phyloP scores from a whole-genome alignment of 495 filamentous ascomycete genomes.

The Annulohypoxylon maeteangense region DNA sequence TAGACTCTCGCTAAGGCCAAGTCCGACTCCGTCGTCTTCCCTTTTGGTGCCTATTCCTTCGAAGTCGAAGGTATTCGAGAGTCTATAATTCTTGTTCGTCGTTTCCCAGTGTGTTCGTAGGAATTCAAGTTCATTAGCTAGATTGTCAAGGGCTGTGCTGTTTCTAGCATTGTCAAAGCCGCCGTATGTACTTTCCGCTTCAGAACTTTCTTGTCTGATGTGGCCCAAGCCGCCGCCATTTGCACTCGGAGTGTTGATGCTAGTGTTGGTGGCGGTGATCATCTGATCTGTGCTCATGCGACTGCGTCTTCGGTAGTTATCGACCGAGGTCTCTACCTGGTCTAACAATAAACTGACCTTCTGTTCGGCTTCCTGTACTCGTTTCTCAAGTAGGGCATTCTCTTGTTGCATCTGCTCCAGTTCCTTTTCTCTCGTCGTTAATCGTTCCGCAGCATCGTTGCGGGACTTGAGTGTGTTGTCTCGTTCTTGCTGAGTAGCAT shows the following conservation, averaged over 20 bases:
- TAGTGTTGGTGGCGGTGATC: too few relatives aligned
- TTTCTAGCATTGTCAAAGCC: slow-evolving; percentile 67
- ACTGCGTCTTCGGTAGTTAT: slow-evolving; percentile 85
- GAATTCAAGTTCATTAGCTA: slow-evolving; percentile 90
- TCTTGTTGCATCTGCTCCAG: slow-evolving; percentile 84
- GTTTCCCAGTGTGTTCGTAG: slow-evolving; percentile 93
- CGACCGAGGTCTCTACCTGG: slow-evolving; percentile 91
- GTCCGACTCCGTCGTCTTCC: slow-evolving; percentile 56
- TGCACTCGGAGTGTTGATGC: slow-evolving; percentile 44
- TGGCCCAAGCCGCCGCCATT: slow-evolving; percentile 55
- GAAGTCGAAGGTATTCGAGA: slow-evolving; percentile 87
- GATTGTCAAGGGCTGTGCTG: slow-evolving; percentile 86
- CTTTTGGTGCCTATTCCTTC: slow-evolving; percentile 68
- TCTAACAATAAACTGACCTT: slow-evolving; percentile 93
- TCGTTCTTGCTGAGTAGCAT: slow-evolving; percentile 71
- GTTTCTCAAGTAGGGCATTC: slow-evolving; percentile 78
- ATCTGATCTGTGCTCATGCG: slow-evolving; percentile 48
- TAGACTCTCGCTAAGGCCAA: slow-evolving; percentile 72
- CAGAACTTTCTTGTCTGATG: slow-evolving; percentile 70
- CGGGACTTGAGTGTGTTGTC: slow-evolving; percentile 67
- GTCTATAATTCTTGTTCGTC: slow-evolving; percentile 91
- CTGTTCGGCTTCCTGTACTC: slow-evolving; percentile 89
- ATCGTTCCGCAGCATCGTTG: slow-evolving; percentile 67
- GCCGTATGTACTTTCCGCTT: slow-evolving; percentile 60
- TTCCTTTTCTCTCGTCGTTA: slow-evolving; percentile 70